Percentiles rank a stretch among this genome's conserved stretches.
Conservation (phyloP, 108 stramenopile species). For the Discostella stelligeroides region DNA sequence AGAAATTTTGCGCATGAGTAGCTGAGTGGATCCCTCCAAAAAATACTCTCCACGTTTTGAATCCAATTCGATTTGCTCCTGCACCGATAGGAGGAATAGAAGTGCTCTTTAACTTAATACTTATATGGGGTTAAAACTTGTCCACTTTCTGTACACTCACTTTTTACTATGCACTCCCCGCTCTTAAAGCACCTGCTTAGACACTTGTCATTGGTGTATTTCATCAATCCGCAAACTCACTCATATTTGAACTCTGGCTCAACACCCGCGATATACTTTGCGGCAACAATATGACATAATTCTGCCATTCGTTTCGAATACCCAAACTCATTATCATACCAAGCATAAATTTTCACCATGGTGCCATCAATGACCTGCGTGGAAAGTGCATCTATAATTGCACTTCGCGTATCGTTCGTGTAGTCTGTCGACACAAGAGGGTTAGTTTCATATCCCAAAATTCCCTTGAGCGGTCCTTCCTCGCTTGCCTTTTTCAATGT, state of each 20-base stretch:
- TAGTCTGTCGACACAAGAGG: slow-evolving; percentile 92
- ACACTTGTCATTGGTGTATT: not conserved
- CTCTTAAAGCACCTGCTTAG: too few species aligned
- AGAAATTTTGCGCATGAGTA: too few species aligned
- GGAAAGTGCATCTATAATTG: slow-evolving; percentile 87
- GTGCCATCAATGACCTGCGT: slow-evolving; percentile 95
- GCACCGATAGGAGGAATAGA: too few species aligned
- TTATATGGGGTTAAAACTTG: too few species aligned
- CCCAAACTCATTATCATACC: slow-evolving; percentile 93
- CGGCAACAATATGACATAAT: slow-evolving; percentile 72
- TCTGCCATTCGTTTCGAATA: slow-evolving; percentile 96
- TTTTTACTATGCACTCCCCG: too few species aligned
- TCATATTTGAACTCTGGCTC: slow-evolving; percentile 73
- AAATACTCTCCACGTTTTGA: too few species aligned
- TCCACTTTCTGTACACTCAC: too few species aligned
- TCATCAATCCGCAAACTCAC: slow-evolving; percentile 21
- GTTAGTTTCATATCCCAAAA: slow-evolving; percentile 88
- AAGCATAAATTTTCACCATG: slow-evolving; percentile 92
- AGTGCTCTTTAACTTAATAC: too few species aligned
- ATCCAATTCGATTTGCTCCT: too few species aligned
- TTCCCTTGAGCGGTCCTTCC: slow-evolving; percentile 80
- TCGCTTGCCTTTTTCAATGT: slow-evolving; percentile 80
- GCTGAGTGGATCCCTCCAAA: too few species aligned
- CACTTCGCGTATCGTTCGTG: slow-evolving; percentile 86
- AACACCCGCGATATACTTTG: slow-evolving; percentile 68